phyloP scores from a whole-genome alignment of 305 asterid genomes.

The Vinca major region DNA sequence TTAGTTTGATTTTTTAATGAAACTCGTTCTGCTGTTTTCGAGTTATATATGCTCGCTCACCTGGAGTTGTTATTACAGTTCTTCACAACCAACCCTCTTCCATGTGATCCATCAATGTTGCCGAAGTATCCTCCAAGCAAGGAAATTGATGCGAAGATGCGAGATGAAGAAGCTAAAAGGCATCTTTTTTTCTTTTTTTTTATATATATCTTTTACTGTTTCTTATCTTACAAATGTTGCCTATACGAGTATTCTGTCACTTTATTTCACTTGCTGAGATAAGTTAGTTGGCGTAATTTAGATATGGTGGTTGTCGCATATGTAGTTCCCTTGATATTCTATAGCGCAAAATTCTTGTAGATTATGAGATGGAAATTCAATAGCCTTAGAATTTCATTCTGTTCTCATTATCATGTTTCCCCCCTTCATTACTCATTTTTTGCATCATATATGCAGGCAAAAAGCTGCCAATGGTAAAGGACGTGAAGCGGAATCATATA shows the following conservation, averaged over 20 bases:
- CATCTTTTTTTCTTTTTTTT: constrained; percentile 12
- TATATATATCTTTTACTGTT: constrained; percentile 4
- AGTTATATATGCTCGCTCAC: no score
- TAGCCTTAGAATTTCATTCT: not conserved
- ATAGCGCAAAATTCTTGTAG: no score
- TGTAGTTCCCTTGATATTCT: not conserved
- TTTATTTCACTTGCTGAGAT: no score
- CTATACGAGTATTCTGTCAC: no score
- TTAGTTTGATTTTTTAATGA: not conserved
- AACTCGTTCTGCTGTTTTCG: not conserved
- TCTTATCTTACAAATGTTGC: not conserved
- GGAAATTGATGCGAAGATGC: constrained; percentile 62
- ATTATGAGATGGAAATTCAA: not conserved
- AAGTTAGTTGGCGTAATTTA: no score
- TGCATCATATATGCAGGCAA: constrained; percentile 32
- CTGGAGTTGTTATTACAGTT: constrained; percentile 32
- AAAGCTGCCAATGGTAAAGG: constrained; percentile 44
- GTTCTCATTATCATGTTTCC: not conserved
- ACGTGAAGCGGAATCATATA: constrained; percentile 32
- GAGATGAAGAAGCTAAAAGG: constrained; percentile 73
- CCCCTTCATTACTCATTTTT: constrained; percentile 1
- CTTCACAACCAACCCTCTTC: constrained; percentile 60
- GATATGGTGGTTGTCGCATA: no score
- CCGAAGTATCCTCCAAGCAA: constrained; percentile 79
- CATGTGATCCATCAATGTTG: constrained; percentile 68